Conservation (phyloP, 257 asterid species). For the Plantago major region DNA sequence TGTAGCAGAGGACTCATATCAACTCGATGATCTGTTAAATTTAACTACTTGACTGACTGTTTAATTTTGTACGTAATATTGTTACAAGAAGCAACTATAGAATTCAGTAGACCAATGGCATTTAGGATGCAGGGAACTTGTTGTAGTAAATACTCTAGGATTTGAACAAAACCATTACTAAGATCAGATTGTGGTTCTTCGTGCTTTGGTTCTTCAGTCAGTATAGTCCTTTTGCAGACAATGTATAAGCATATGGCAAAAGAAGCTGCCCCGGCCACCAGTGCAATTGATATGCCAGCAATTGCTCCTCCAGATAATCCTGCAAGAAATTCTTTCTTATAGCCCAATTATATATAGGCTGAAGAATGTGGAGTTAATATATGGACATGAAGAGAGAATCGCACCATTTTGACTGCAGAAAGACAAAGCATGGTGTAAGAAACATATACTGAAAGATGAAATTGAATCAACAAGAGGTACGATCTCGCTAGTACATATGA, state of each 20-base stretch:
- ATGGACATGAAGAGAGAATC: slow-evolving; percentile 26
- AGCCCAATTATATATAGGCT: too few relatives aligned
- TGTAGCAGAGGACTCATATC: too few relatives aligned
- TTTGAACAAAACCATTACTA: slow-evolving; percentile 28
- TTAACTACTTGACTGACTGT: too few relatives aligned
- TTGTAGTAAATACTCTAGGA: not conserved
- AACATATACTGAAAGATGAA: too few relatives aligned
- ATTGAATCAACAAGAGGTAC: too few relatives aligned
- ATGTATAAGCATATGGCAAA: slow-evolving; percentile 42
- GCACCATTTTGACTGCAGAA: slow-evolving; percentile 27
- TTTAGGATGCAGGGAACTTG: not conserved
- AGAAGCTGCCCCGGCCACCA: slow-evolving; percentile 30
- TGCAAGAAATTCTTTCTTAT: slow-evolving; percentile 28
- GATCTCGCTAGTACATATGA: too few relatives aligned
- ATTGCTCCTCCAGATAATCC: slow-evolving; percentile 69
- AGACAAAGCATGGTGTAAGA: too few relatives aligned
- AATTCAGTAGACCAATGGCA: too few relatives aligned
- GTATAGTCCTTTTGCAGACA: slow-evolving; percentile 33
- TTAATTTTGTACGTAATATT: too few relatives aligned
- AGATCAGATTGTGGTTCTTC: slow-evolving; percentile 19
- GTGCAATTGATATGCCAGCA: slow-evolving; percentile 67
- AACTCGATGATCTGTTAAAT: too few relatives aligned
- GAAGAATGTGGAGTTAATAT: too few relatives aligned
- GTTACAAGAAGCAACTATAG: too few relatives aligned
- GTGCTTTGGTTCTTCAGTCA: slow-evolving; percentile 21